Evolutionary conservation across 2,329 filamentous ascomycete species (phyloP).

Genomic region (Mycosphaerella arachidis): DNA sequence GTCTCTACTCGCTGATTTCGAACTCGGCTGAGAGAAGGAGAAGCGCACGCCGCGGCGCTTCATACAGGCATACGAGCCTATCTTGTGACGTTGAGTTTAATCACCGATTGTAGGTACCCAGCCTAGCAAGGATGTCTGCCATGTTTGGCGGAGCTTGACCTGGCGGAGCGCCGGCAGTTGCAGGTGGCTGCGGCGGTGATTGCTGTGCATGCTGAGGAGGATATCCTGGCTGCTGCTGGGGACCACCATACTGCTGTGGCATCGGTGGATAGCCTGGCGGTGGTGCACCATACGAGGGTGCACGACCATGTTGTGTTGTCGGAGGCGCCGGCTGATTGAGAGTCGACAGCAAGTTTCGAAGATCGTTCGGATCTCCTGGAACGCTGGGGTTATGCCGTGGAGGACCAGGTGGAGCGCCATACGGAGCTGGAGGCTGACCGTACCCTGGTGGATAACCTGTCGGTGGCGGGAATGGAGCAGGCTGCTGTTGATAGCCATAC

Average conservation of each 20-base stretch:
- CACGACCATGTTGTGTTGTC: slow-evolving; percentile 6
- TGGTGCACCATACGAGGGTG: slow-evolving; percentile 12
- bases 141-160: slow-evolving; percentile 45
- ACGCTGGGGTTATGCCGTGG: slow-evolving; percentile 48
- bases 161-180: slow-evolving; percentile 6
- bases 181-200: slow-evolving; percentile 13
- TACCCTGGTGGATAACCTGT: slow-evolving; percentile 14
- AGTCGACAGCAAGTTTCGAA: slow-evolving; percentile 66
- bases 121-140: slow-evolving; percentile 69
- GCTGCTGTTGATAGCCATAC: slow-evolving; percentile 31
- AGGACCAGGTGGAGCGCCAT: slow-evolving; percentile 30
- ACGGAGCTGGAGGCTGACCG: slow-evolving; percentile 31
- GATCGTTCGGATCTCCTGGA: slow-evolving; percentile 61
- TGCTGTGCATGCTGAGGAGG: slow-evolving; percentile 32
- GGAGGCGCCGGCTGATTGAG: slow-evolving; percentile 41
- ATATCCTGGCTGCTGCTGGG: slow-evolving; percentile 16
- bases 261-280: slow-evolving; percentile 14
- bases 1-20: background rate
- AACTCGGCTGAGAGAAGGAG: background rate
- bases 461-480: slow-evolving; percentile 14
- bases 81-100: too few species aligned
- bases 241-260: slow-evolving; percentile 5
- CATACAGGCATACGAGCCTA: too few species aligned
- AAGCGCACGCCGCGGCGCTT: too few species aligned
- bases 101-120: slow-evolving; percentile 45